Conservation (phyloP, 345 rosid species). For the Eucalyptus curtisii region DNA sequence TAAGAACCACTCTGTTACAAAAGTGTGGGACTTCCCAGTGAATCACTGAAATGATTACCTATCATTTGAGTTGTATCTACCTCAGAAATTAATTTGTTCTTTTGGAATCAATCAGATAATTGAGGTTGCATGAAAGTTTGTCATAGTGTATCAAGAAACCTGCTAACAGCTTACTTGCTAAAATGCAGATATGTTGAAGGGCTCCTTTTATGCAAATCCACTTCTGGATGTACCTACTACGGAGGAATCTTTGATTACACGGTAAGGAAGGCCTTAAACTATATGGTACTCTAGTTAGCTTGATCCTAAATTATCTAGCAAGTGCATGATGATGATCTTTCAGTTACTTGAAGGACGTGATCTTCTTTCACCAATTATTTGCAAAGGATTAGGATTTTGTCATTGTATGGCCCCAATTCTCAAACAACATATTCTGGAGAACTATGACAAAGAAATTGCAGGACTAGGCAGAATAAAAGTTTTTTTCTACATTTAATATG, state of each 20-base stretch:
- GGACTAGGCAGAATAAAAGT: background rate
- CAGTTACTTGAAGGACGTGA: background rate
- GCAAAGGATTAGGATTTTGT: background rate
- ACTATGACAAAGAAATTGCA: background rate
- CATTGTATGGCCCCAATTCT: background rate
- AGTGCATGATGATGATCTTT: background rate
- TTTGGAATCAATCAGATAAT: background rate
- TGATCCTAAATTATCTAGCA: background rate
- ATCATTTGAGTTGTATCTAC: background rate
- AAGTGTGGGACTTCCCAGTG: background rate
- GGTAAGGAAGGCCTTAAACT: conserved; percentile 21
- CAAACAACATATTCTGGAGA: background rate
- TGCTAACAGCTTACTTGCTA: background rate
- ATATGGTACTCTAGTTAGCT: background rate
- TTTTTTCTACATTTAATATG: background rate
- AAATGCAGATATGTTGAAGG: conserved; percentile 62
- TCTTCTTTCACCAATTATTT: background rate
- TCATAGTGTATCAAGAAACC: background rate
- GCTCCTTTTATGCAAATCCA: conserved; percentile 88
- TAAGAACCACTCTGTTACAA: background rate
- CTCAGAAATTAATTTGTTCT: background rate
- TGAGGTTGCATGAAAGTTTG: background rate
- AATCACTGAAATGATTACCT: background rate
- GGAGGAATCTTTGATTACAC: conserved; percentile 23
- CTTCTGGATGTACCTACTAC: conserved; percentile 66